Conservation (phyloP, 2,329 filamentous ascomycete genomes). For the Xylariaceae sp. region DNA sequence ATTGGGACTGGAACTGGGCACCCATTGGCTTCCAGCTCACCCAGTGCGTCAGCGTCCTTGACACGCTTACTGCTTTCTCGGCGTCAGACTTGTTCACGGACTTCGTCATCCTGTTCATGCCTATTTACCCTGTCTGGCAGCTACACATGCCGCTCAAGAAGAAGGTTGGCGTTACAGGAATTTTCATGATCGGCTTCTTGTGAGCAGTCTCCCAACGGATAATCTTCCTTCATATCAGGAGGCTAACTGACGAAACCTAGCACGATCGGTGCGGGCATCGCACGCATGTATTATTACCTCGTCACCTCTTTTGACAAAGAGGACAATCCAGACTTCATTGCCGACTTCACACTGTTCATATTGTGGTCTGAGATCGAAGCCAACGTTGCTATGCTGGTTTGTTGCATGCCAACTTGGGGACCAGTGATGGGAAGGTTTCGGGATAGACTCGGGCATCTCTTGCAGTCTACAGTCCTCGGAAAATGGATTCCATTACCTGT, state of each 20-base stretch:
- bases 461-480: too few relatives aligned
- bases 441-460: too few relatives aligned
- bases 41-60: too few relatives aligned
- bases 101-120: too few relatives aligned
- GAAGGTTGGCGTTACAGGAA: conserved; percentile 7
- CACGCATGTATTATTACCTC: conserved; percentile 9
- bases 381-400: conserved; percentile 11
- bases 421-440: background rate
- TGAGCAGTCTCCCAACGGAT: too few relatives aligned
- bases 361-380: conserved; percentile 13
- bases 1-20: conserved; percentile 12
- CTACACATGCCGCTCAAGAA: background rate
- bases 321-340: conserved; percentile 13
- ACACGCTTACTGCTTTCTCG: too few relatives aligned
- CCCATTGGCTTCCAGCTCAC: conserved; percentile 1
- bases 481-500: too few relatives aligned
- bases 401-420: conserved; percentile 6
- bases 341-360: conserved; percentile 9
- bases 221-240: background rate
- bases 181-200: conserved; percentile 12
- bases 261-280: conserved; percentile 11
- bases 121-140: too few relatives aligned
- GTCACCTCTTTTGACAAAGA: conserved; percentile 10
- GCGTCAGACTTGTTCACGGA: too few relatives aligned
- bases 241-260: conserved; percentile 2